Conservation (phyloP, 352 stramenopile species). For the Peronospora belbahrii region DNA sequence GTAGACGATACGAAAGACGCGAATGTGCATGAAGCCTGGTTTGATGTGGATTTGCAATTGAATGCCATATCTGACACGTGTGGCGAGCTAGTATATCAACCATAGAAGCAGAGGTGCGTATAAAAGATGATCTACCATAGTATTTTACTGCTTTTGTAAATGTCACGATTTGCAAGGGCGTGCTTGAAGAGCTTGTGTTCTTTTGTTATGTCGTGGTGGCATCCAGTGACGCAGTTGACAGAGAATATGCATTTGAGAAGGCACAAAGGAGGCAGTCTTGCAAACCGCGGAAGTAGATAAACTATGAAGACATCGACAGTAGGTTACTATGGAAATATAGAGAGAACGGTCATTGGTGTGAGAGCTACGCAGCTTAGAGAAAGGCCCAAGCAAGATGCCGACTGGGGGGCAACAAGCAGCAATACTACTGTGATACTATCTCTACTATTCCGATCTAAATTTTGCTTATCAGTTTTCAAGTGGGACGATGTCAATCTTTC, state of each 20-base stretch:
- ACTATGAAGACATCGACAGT: no score
- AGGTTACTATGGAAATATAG: no score
- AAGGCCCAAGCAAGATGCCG: constrained; percentile 31
- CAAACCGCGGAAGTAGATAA: no score
- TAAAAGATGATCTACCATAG: neutral
- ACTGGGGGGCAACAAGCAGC: constrained; percentile 3
- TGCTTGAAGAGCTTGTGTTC: neutral
- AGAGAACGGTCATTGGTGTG: constrained; percentile 49
- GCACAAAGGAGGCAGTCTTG: no score
- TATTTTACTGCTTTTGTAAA: neutral
- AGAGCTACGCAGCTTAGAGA: constrained; percentile 55
- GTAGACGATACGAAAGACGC: constrained; percentile 6
- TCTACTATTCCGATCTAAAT: no score
- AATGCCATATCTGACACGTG: neutral
- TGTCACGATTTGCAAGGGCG: neutral
- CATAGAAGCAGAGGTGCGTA: neutral
- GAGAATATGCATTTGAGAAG: no score
- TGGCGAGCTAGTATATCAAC: neutral
- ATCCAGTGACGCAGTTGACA: neutral
- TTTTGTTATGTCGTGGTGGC: neutral
- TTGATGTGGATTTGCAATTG: constrained; percentile 20
- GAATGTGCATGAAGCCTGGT: constrained; percentile 17
- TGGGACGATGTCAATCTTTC: no score
- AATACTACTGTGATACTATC: no score
- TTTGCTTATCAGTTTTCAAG: no score